Evolutionary conservation across 345 rosid species (phyloP), one percentile per base, ranked within the genome.

Genomic region (Eutrema yunnanense): DNA sequence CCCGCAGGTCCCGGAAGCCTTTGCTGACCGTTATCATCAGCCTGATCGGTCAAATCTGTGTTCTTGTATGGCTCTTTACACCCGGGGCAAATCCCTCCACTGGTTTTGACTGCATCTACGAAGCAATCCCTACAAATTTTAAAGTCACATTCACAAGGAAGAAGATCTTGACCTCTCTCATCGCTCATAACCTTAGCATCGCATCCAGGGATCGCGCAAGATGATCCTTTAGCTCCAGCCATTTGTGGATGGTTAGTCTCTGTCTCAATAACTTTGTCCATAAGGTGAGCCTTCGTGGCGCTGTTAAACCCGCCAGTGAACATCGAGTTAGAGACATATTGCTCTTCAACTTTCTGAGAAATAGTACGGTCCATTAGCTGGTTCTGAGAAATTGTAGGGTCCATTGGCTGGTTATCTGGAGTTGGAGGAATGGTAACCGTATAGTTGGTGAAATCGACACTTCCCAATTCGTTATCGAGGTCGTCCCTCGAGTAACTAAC

Each of bases 181-280:
- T 94, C 96, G 30, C 86, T 89, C 98, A 94, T 94, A 52, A 94
- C 91, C 78, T 94, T 94, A 8, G 89, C 96, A 72, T 94, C 98
- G 64, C 98, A 94, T 13, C 97, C 97, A 19, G 86, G 96, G 74
- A 94, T 79, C 0, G 98, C 86, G 70, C 97, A 94, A 3, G 95
- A 89, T 0, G 98, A 91, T 11, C 97, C 98, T 79, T 89, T 94
- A 8, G 89, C 84, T 8, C 98, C 98, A 59, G 97, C 98, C 98
- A 94, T 94, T 59, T 94, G 98, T 1, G 98, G 98, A 80, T 94
- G 98, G 73, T 47, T 88, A 6, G 96, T 75, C 77, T 94, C 96
- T n/a, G 91, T 91, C 14, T 93, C 98, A 16, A 80, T 89, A 72
- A 93, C 98, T 83, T 91, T 93, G 81, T 93, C 97, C 98, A 93